Conservation (phyloP, 2,329 filamentous ascomycete genomes). For the Fusarium begoniae region DNA sequence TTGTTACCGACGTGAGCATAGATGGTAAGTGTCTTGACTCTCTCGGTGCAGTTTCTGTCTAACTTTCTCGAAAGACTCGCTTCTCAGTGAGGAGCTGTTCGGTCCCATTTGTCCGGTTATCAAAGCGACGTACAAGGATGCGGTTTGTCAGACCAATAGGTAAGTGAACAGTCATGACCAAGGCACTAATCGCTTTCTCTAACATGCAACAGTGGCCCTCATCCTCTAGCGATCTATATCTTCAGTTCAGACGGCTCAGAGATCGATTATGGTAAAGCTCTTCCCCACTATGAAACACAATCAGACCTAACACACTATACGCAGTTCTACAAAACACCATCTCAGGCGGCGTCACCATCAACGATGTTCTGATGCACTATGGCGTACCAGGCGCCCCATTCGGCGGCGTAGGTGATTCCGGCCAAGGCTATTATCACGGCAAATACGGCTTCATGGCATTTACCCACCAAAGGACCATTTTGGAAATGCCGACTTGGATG, state of each 20-base stretch:
- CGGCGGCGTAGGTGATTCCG: slow-evolving; percentile 57
- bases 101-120: slow-evolving; percentile 5
- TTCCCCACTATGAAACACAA: too few species aligned
- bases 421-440: slow-evolving; percentile 56
- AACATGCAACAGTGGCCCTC: background rate
- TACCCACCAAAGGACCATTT: slow-evolving; percentile 43
- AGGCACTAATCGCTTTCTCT: accelerated
- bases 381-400: slow-evolving; percentile 53
- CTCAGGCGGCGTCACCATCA: slow-evolving; percentile 55
- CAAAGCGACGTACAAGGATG: background rate
- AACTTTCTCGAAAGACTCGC: slow-evolving; percentile 40
- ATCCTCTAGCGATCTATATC: background rate
- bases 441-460: slow-evolving; percentile 51
- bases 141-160: background rate
- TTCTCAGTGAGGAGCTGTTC: slow-evolving; percentile 54
- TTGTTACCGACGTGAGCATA: background rate
- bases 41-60: background rate
- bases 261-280: background rate
- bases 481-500: slow-evolving; percentile 42
- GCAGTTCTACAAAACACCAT: background rate
- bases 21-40: background rate
- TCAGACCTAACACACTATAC: too few species aligned
- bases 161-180: background rate
- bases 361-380: slow-evolving; percentile 53
- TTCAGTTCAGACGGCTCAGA: background rate